These are phyloP conservation scores for Diaporthe citriasiana DNA, from an alignment of 2,329 filamentous ascomycete species.

Conservation along the genomic window DNA sequence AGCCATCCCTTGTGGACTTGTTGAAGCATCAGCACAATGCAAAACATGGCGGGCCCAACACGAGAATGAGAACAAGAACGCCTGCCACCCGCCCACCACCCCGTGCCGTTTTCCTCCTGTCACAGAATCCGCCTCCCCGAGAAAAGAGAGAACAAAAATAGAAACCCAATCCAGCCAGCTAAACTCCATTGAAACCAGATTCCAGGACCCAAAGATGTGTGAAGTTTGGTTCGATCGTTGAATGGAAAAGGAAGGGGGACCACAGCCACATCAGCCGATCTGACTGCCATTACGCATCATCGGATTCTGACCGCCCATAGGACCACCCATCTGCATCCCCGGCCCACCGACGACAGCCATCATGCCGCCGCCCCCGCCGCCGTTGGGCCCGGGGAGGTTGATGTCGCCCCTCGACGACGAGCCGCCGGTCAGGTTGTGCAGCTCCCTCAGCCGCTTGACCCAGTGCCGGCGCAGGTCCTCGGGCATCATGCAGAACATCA, in stretches of 20 bases:
- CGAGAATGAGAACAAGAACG: background rate
- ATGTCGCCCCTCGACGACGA: slow-evolving; percentile 32
- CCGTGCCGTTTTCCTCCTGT: slow-evolving; percentile 18
- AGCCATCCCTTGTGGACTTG: background rate
- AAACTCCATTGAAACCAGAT: slow-evolving; percentile 15
- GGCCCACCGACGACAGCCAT: slow-evolving; percentile 18
- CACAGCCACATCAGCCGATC: slow-evolving; percentile 30
- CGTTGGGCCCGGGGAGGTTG: background rate
- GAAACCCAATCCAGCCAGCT: background rate
- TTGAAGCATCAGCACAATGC: background rate
- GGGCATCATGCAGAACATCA: slow-evolving; percentile 75
- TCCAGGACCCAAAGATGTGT: background rate
- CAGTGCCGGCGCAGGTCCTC: slow-evolving; percentile 66
- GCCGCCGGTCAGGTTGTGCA: slow-evolving; percentile 51
- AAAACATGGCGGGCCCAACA: background rate
- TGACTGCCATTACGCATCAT: slow-evolving; percentile 41
- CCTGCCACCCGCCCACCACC: background rate
- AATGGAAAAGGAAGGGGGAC: background rate
- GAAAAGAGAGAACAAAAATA: background rate
- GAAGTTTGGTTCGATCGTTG: background rate
- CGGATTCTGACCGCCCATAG: slow-evolving; percentile 15
- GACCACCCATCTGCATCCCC: slow-evolving; percentile 38
- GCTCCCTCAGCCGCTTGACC: slow-evolving; percentile 66
- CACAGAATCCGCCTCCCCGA: background rate
- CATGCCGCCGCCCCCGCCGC: slow-evolving; percentile 33